Percentiles rank a stretch among this genome's conserved stretches.
These are phyloP conservation scores for Citrus mangshanensis DNA, from an alignment of 345 rosid species.

Conservation along the genomic window DNA sequence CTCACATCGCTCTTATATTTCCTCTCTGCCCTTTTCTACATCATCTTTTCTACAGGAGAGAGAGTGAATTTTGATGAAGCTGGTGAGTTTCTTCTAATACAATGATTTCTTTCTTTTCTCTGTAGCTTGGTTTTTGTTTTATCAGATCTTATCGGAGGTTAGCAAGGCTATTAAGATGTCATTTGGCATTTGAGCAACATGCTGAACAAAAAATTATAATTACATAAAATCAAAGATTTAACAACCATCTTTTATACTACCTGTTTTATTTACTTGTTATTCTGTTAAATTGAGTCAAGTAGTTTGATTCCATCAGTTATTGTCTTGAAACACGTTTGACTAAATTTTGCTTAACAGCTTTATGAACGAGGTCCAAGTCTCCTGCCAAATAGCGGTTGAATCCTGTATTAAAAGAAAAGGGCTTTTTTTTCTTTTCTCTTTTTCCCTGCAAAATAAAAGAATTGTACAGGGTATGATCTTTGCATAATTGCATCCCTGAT, in stretches of 20 bases:
- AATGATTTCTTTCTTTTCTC: background rate
- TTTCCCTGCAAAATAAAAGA: background rate
- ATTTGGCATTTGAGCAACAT: background rate
- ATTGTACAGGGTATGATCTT: background rate
- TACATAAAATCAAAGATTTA: background rate
- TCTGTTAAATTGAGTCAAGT: background rate
- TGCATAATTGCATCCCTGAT: background rate
- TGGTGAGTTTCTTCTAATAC: slow-evolving; percentile 31
- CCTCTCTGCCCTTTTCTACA: slow-evolving; percentile 74
- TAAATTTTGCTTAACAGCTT: background rate
- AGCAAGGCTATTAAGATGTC: background rate
- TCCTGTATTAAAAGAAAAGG: background rate
- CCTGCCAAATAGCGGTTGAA: background rate
- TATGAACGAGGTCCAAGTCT: background rate
- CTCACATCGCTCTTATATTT: slow-evolving; percentile 70
- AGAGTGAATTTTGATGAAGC: slow-evolving; percentile 63
- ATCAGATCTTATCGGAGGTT: background rate
- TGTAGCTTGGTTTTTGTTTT: background rate
- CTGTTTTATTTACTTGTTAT: background rate
- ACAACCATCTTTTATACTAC: background rate
- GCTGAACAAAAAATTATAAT: background rate
- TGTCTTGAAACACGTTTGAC: background rate
- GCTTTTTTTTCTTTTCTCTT: background rate
- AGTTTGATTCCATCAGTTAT: background rate
- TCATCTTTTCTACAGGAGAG: slow-evolving; percentile 73